These are phyloP conservation scores for Naganishia liquefaciens DNA, from an alignment of 1,284 basidiomycete species.

Conservation along the genomic window DNA sequence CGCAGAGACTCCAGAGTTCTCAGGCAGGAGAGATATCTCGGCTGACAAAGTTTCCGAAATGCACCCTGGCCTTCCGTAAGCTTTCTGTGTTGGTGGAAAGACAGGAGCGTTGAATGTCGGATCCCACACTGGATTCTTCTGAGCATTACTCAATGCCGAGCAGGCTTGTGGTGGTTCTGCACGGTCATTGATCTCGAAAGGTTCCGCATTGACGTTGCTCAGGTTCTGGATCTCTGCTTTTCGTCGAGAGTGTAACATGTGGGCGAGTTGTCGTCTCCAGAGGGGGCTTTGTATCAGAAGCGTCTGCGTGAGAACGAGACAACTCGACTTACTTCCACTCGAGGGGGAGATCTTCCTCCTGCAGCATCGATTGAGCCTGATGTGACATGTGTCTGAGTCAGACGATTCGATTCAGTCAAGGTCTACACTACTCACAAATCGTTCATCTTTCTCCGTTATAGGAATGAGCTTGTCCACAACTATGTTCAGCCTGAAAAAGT, in stretches of 20 bases:
- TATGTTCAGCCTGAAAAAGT: constrained; percentile 61
- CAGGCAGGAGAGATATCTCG: too few species aligned
- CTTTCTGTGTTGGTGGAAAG: too few species aligned
- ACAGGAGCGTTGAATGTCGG: too few species aligned
- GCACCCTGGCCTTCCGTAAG: too few species aligned
- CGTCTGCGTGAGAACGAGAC: constrained; percentile 8
- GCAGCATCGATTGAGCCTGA: constrained; percentile 70
- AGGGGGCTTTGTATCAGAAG: background rate
- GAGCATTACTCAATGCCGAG: too few species aligned
- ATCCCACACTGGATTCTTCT: too few species aligned
- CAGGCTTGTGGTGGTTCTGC: too few species aligned
- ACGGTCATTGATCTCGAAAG: background rate
- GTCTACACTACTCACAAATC: constrained; percentile 52
- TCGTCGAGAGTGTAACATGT: constrained; percentile 72
- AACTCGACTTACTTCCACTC: constrained; percentile 67
- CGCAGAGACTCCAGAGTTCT: too few species aligned
- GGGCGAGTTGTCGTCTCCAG: constrained; percentile 69
- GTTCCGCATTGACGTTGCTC: constrained; percentile 1
- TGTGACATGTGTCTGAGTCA: background rate
- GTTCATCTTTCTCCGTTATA: constrained; percentile 69
- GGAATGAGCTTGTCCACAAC: constrained; percentile 66
- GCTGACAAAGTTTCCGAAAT: too few species aligned
- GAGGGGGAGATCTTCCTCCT: constrained; percentile 57
- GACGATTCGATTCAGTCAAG: too few species aligned
- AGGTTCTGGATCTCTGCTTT: constrained; percentile 89